Evolutionary conservation across 148 eudicot genomes (phyloP), one percentile per base, ranked within the genome.

Genomic region (Agrostemma githago): DNA sequence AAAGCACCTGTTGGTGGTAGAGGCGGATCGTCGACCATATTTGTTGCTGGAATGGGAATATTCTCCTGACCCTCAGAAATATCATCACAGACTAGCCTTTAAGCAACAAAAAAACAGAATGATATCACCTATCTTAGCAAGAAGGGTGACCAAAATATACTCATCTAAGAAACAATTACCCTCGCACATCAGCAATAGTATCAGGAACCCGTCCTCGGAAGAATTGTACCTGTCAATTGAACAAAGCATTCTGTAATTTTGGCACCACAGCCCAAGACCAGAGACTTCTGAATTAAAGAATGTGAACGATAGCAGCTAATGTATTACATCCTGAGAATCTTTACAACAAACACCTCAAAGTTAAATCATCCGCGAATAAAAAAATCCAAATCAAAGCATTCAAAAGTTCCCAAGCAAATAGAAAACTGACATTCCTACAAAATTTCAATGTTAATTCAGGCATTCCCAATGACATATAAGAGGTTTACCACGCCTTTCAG

Each of bases 1-100:
- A 56, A 78, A 90, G 82, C 76, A 86, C 97, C 97, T 42, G 78
- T 74, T 15, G 98, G 95, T 62, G 88, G 80, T 70, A 87, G 75
- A 64, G 90, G 89, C 21, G 92, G 89, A 72, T 93, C 86, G 79
- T 93, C 98, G 38, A 93, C 98, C 82, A 83, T 62, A 83, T 93
- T 93, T 53, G 98, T 93, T 12, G 93, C 97, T 12, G 97, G 98
- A 73, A 93, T 89, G 38, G 91, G 93, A 76, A 88, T 82, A 71
- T 79, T 68, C 80, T 93, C 98, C 72, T 66, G 83, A 46, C 97
- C 97, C 14, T 78, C 85, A 70, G 84, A 74, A 75, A 93, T 88
- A 76, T 93, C 98, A 63, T 82, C 84, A 66, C 93, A 93, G 8
- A 91, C 95, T 89, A 93, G 76, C 90, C 98, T 93, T 60, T 43